Evolutionary conservation across 2,329 filamentous ascomycete genomes (phyloP).

Genomic region (Intubia oerlemansii): DNA sequence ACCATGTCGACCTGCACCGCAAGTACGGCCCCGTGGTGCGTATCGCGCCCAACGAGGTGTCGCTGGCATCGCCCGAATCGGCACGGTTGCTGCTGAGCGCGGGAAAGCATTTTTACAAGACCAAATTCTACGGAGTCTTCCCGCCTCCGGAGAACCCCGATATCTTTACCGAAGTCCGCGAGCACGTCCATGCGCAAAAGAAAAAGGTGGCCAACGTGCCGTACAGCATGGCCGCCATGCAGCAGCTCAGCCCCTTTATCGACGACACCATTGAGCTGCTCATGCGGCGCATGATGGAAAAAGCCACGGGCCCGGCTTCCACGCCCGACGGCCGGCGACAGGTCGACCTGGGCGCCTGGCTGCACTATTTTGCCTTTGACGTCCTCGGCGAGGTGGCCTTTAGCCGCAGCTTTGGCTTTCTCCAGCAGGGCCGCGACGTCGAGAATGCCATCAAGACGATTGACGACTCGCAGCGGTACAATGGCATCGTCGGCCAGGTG

Average conservation of each 20-base stretch:
- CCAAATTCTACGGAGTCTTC: slow-evolving; percentile 30
- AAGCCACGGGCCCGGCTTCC: slow-evolving; percentile 10
- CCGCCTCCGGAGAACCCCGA: slow-evolving; percentile 34
- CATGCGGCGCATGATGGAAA: slow-evolving; percentile 18
- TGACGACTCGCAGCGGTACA: slow-evolving; percentile 29
- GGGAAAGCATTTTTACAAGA: slow-evolving; percentile 30
- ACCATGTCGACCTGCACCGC: slow-evolving; percentile 22
- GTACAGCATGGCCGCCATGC: slow-evolving; percentile 31
- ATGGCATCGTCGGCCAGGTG: slow-evolving; percentile 28
- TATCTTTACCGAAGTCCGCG: slow-evolving; percentile 33
- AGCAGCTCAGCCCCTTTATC: slow-evolving; percentile 27
- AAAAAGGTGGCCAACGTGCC: slow-evolving; percentile 29
- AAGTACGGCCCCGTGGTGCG: slow-evolving; percentile 26
- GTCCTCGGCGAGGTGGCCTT: slow-evolving; percentile 31
- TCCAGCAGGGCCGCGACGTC: slow-evolving; percentile 26
- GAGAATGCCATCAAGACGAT: slow-evolving; percentile 29
- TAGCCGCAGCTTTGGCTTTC: slow-evolving; percentile 28
- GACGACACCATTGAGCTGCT: slow-evolving; percentile 27
- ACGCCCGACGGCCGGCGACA: slow-evolving; percentile 6
- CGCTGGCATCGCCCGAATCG: slow-evolving; percentile 22
- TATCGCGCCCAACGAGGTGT: slow-evolving; percentile 26
- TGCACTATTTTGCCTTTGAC: slow-evolving; percentile 24
- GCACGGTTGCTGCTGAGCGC: slow-evolving; percentile 23
- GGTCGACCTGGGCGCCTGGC: slow-evolving; percentile 25
- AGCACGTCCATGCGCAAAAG: slow-evolving; percentile 31